phyloP scores from a whole-genome alignment of 2,329 filamentous ascomycete genomes.

The Exutisphaerella laricina region DNA sequence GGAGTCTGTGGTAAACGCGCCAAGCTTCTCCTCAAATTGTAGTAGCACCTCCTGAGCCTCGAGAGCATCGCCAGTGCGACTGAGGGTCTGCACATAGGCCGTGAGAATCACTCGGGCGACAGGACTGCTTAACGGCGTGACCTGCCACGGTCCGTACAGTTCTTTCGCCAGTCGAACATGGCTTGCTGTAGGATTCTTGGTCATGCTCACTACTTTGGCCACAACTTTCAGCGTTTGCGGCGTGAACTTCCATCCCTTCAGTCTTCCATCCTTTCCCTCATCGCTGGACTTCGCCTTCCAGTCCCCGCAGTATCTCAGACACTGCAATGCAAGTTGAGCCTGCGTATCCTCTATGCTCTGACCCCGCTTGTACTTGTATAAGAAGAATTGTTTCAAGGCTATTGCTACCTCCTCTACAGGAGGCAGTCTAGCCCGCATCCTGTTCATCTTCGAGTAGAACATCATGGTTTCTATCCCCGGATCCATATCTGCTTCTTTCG shows the following conservation, averaged over 20 bases:
- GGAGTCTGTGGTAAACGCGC: no score
- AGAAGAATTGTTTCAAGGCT: constrained; percentile 62
- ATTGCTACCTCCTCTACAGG: constrained; percentile 55
- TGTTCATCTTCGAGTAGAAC: constrained; percentile 58
- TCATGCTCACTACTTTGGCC: no score
- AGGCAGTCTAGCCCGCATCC: constrained; percentile 61
- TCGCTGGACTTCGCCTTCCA: not conserved
- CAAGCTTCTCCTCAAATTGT: no score
- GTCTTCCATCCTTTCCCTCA: no score
- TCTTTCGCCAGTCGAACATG: constrained; percentile 39
- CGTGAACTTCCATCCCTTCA: not conserved
- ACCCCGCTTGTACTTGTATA: constrained; percentile 38
- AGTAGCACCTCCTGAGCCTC: not conserved
- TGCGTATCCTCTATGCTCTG: constrained; percentile 60
- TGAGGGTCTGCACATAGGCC: not conserved
- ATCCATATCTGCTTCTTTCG: constrained; percentile 59
- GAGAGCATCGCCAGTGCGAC: not conserved
- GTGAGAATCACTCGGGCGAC: not conserved
- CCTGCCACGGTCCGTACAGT: no score
- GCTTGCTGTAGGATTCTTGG: not conserved
- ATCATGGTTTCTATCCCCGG: constrained; percentile 68
- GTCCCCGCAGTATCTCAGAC: constrained; percentile 50
- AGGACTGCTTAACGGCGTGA: no score
- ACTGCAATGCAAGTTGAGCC: constrained; percentile 53
- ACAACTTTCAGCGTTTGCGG: not conserved